Base-by-base conservation (phyloP, 1,284 basidiomycete genomes). In the Heterobasidion annosum region DNA sequence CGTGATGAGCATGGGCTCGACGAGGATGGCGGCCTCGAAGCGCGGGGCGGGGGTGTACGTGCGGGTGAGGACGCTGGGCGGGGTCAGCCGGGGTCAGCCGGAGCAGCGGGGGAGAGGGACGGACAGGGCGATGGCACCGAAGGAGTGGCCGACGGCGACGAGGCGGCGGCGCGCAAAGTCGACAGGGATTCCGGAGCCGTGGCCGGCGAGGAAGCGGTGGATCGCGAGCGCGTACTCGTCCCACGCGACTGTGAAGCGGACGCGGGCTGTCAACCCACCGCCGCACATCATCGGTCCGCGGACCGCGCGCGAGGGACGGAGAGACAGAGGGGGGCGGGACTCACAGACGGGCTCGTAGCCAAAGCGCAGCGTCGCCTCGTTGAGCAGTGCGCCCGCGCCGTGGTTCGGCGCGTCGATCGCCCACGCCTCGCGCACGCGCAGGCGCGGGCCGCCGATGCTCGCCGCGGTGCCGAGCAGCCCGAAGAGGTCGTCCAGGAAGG, bases 391-490 rank as follows among this genome's bases (percentile, higher is more conserved):
- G 0, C 77, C 72, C 47, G 79, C 78, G 2, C 80, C 79, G 57
- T 81, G 78, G 60, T 81, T 81, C 1, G 78, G 75, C 37, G 70
- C 72, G 52, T 81, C 80, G 16, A 82, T 72, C 3, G 71, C 64
- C 79, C 78, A 82, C 9, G 70, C 68, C 51, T 82, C 79, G 6
- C 74, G 67, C 19, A 82, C 70, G 58, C 69, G 71, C 10, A 66
- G 49, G 7, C 47, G 51, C 1, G 47, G 18, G 47, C 12, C 8
- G n/a, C 8, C 53, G 19, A 25, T 59, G 53, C 35, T 51, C 16
- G n/a, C 58, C 1, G 50, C 18, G n/a, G 16, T 44, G 9, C 34
- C 62, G 12, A 73, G 52, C 2, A 71, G 51, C 0, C 53, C 59
- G 50, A 68, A 72, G n/a, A 82, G 62, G 15, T 78, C 73, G 10